Conservation (phyloP, 2,329 filamentous ascomycete genomes). For the Xylaria hypoxylon region DNA sequence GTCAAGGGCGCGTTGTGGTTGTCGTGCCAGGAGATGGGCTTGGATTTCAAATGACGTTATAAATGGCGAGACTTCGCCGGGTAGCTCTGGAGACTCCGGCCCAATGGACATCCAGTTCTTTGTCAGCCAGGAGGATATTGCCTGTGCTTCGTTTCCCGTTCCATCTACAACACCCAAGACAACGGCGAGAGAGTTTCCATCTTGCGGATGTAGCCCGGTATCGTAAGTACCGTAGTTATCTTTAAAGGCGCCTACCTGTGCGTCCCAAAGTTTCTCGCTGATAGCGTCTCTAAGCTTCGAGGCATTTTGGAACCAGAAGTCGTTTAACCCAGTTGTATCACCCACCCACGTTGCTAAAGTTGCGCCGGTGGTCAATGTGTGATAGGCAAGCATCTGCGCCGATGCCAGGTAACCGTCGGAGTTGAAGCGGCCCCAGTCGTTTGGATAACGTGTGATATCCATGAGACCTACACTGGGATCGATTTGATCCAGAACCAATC, state of each 20-base stretch:
- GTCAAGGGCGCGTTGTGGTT: slow-evolving; percentile 63
- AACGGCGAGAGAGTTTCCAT: slow-evolving; percentile 68
- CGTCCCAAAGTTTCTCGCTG: slow-evolving; percentile 62
- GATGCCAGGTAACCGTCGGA: slow-evolving; percentile 44
- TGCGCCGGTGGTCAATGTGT: slow-evolving; percentile 65
- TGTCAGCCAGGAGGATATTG: slow-evolving; percentile 59
- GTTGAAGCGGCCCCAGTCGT: slow-evolving; percentile 49
- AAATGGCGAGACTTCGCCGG: slow-evolving; percentile 68
- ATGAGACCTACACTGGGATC: slow-evolving; percentile 44
- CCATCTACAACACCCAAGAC: slow-evolving; percentile 59
- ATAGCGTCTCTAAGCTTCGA: slow-evolving; percentile 58
- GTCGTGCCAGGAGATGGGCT: slow-evolving; percentile 63
- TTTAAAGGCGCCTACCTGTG: slow-evolving; percentile 61
- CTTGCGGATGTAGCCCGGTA: slow-evolving; percentile 67
- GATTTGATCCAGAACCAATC: slow-evolving; percentile 41
- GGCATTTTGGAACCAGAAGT: slow-evolving; percentile 56
- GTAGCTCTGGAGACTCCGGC: slow-evolving; percentile 66
- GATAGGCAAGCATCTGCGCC: slow-evolving; percentile 57
- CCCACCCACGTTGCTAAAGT: slow-evolving; percentile 61
- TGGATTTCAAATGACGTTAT: slow-evolving; percentile 70
- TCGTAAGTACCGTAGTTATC: slow-evolving; percentile 58
- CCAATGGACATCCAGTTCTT: slow-evolving; percentile 68
- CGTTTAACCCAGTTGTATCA: slow-evolving; percentile 54
- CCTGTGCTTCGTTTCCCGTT: slow-evolving; percentile 49
- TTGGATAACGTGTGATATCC: slow-evolving; percentile 39